These are phyloP conservation scores for Klebsormidium nitens DNA, from an alignment of 139 green algal species.

Conservation along the genomic window DNA sequence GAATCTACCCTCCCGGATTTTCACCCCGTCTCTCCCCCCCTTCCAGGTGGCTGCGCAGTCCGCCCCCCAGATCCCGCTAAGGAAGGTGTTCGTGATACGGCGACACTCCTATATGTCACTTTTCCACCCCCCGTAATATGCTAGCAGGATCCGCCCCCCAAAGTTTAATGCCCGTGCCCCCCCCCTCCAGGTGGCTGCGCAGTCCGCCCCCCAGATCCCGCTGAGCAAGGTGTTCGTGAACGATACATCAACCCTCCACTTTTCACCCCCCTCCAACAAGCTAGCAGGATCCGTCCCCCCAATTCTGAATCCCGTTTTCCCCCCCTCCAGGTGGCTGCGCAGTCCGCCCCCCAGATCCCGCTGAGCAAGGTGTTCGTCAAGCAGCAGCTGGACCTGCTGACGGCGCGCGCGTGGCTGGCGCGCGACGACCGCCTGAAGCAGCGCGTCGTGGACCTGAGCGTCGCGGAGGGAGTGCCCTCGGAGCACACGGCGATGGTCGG, in stretches of 20 bases:
- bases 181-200: not conserved
- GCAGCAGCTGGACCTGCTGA: slow-evolving; percentile 54
- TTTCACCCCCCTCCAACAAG: too few relatives aligned
- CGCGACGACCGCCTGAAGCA: slow-evolving; percentile 3
- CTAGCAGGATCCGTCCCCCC: too few relatives aligned
- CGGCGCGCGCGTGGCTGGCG: slow-evolving; percentile 45
- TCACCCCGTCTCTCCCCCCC: not conserved
- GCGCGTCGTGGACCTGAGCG: slow-evolving; percentile 2
- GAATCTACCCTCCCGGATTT: too few relatives aligned
- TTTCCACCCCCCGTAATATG: too few relatives aligned
- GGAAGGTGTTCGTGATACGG: too few relatives aligned
- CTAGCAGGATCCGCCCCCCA: too few relatives aligned
- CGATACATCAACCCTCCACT: too few relatives aligned
- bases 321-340: not conserved
- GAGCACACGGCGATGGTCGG: slow-evolving; percentile 50
- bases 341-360: slow-evolving; percentile 34
- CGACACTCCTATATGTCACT: too few relatives aligned
- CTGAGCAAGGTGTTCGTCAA: slow-evolving; percentile 62
- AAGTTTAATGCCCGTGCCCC: too few relatives aligned
- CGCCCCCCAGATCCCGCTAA: slow-evolving; percentile 42
- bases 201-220: slow-evolving; percentile 32
- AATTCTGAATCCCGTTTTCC: too few relatives aligned
- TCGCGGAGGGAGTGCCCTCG: slow-evolving; percentile 40
- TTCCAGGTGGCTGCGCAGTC: not conserved
- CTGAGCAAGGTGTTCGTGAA: slow-evolving; percentile 60